A percentile compares a stretch with the other conserved stretches of the same genome.
Evolutionary conservation across 129 eudicot species (phyloP).

Genomic region (Flaveria ramosissima): DNA sequence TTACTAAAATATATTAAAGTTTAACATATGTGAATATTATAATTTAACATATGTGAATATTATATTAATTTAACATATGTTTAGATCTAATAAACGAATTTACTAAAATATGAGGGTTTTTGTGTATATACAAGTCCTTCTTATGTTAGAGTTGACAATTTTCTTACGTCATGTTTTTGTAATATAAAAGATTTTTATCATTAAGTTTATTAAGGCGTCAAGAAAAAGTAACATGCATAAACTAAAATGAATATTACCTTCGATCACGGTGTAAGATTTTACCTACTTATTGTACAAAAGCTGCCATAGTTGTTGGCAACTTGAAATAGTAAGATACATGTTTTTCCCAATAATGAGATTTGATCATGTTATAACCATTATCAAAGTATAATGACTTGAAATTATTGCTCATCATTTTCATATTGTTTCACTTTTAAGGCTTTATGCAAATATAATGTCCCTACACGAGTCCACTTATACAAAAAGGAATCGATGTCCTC

Average conservation of each 20-base stretch:
- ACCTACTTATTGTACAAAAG: neutral
- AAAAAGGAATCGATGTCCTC: constrained; percentile 39
- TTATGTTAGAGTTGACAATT: neutral
- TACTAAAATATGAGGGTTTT: no score
- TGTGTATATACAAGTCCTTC: no score
- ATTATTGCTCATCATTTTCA: constrained; percentile 67
- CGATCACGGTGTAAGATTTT: neutral
- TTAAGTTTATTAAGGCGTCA: neutral
- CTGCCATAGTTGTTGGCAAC: constrained; percentile 34
- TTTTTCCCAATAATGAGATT: constrained; percentile 47
- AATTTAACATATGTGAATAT: no score
- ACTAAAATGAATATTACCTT: neutral
- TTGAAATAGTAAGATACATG: constrained; percentile 42
- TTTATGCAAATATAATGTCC: constrained; percentile 39
- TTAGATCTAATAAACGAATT: no score
- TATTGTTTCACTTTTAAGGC: constrained; percentile 41
- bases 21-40: no score
- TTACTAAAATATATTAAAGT: no score
- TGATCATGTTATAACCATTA: constrained; percentile 39
- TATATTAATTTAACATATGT: no score
- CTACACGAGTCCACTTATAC: constrained; percentile 38
- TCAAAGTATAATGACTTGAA: constrained; percentile 53
- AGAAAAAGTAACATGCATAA: neutral
- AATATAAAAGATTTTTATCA: neutral
- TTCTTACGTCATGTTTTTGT: neutral